Percentiles rank a stretch among this genome's conserved stretches.
Conservation (phyloP, 169 alveolate genomes). For the Eimeria praecox region DNA sequence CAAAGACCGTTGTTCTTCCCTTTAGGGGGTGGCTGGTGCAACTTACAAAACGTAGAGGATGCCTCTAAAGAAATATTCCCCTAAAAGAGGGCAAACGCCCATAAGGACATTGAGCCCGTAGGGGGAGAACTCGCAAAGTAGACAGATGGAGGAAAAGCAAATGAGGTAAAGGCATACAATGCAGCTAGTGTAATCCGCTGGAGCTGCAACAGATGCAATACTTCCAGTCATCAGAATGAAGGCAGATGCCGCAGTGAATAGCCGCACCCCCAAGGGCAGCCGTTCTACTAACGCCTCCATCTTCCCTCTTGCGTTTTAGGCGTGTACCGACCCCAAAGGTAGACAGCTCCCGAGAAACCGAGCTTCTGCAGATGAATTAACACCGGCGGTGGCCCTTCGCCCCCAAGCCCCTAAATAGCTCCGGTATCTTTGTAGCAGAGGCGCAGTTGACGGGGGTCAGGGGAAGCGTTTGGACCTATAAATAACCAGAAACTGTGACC, state of each 20-base stretch:
- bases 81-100: constrained; percentile 78
- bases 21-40: background rate
- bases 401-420: background rate
- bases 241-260: constrained; percentile 76
- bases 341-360: background rate
- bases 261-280: constrained; percentile 77
- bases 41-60: constrained; percentile 73
- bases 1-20: background rate
- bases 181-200: constrained; percentile 73
- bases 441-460: background rate
- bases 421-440: background rate
- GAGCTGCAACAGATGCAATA: constrained; percentile 72
- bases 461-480: background rate
- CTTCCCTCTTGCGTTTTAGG: background rate
- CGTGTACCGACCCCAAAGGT: background rate
- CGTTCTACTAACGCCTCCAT: constrained; percentile 70
- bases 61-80: constrained; percentile 80
- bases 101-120: constrained; percentile 79
- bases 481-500: background rate
- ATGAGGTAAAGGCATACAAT: constrained; percentile 47
- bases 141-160: constrained; percentile 27
- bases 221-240: constrained; percentile 38
- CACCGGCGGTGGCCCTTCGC: background rate
- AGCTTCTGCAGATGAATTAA: background rate
- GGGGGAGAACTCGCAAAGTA: constrained; percentile 78